phyloP scores from a whole-genome alignment of 306 rosid species.

The Vigna trinervia region DNA sequence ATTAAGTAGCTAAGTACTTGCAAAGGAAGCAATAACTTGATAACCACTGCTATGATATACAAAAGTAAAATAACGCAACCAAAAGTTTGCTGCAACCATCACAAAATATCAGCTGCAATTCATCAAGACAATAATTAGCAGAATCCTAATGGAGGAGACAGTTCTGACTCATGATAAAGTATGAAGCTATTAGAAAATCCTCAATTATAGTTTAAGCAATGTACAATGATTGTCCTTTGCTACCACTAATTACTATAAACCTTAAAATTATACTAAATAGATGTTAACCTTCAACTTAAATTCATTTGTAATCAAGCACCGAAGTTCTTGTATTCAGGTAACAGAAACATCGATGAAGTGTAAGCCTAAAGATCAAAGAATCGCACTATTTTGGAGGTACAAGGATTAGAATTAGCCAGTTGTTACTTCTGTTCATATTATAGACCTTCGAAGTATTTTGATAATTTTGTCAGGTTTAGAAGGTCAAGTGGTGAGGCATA shows the following conservation, averaged over 20 bases:
- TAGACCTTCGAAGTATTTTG: neutral
- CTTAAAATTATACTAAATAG: neutral
- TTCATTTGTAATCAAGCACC: slow-evolving; percentile 5
- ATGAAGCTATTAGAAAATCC: slow-evolving; percentile 14
- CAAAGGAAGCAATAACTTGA: slow-evolving; percentile 17
- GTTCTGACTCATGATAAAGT: slow-evolving; percentile 19
- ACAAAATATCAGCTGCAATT: slow-evolving; percentile 17
- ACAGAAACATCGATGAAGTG: slow-evolving; percentile 19
- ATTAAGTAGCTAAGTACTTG: slow-evolving; percentile 34
- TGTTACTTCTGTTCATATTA: slow-evolving; percentile 9
- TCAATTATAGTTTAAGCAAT: neutral
- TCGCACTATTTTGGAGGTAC: slow-evolving; percentile 14
- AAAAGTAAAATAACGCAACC: slow-evolving; percentile 26
- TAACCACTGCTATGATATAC: neutral
- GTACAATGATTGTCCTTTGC: slow-evolving; percentile 2
- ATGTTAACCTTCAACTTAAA: slow-evolving; percentile 9
- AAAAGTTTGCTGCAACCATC: slow-evolving; percentile 5
- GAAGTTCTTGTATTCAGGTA: neutral
- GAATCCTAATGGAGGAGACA: slow-evolving; percentile 24
- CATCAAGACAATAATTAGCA: slow-evolving; percentile 1
- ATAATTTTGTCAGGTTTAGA: slow-evolving; percentile 6
- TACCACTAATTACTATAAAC: slow-evolving; percentile 11
- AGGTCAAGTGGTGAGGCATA: slow-evolving; percentile 19
- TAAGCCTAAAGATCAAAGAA: slow-evolving; percentile 20
- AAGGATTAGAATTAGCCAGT: slow-evolving; percentile 1